A percentile compares a stretch with the other conserved stretches of the same genome.
Conservation (phyloP, 768 basidiomycete genomes). For the Cystofilobasidium bisporidii region DNA sequence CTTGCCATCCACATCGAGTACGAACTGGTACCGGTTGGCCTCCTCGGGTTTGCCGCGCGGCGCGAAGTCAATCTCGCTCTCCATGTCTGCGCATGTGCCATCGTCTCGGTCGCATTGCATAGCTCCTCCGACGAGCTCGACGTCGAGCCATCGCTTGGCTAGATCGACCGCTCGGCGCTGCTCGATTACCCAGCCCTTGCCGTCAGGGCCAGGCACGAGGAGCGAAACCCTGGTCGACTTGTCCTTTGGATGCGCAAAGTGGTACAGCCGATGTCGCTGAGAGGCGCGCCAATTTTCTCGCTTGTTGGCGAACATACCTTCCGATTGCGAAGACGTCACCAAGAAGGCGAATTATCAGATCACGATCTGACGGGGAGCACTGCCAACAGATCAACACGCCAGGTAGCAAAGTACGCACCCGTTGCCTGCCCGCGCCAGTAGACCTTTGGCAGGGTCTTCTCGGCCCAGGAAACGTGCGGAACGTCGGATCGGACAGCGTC, state of each 20-base stretch:
- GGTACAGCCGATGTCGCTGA: constrained; percentile 20
- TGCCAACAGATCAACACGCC: too few species aligned
- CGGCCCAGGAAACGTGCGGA: neutral
- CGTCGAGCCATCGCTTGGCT: constrained; percentile 9
- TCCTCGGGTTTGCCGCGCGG: neutral
- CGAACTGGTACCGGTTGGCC: constrained; percentile 5
- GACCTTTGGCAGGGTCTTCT: constrained; percentile 15
- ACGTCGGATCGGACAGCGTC: neutral
- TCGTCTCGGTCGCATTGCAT: constrained; percentile 17
- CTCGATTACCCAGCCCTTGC: neutral
- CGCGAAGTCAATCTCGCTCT: constrained; percentile 9
- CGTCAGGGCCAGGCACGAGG: neutral
- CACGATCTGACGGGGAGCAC: too few species aligned
- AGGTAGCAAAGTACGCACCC: constrained; percentile 1
- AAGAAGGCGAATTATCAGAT: too few species aligned
- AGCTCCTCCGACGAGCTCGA: constrained; percentile 21
- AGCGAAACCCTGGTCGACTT: constrained; percentile 7
- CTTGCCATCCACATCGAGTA: constrained; percentile 24
- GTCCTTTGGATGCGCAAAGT: constrained; percentile 9
- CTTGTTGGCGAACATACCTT: constrained; percentile 13
- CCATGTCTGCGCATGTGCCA: constrained; percentile 23
- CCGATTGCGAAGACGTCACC: too few species aligned
- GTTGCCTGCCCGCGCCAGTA: constrained; percentile 25
- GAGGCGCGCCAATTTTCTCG: constrained; percentile 17
- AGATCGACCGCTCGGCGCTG: neutral